Percentiles rank a stretch among this genome's conserved stretches.
Conservation (phyloP, 805 yeast genomes). For the Teunomyces panamensis region DNA sequence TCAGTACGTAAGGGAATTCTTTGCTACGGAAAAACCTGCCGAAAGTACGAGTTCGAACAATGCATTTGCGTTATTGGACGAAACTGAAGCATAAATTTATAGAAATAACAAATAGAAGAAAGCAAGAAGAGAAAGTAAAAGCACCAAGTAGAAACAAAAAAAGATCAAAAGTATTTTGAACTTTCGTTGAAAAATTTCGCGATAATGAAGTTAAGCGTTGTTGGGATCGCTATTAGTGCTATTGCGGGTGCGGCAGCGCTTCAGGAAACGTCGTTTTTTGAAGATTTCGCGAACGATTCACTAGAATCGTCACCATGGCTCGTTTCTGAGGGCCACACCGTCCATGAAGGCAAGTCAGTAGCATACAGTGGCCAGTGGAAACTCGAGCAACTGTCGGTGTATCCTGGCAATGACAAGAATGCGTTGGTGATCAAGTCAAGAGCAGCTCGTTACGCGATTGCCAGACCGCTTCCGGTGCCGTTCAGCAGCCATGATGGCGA, state of each 20-base stretch:
- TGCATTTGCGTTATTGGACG: conserved; percentile 38
- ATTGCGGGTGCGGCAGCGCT: conserved; percentile 12
- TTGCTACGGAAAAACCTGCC: conserved; percentile 9
- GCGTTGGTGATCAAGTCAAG: conserved; percentile 75
- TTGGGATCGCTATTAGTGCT: too few species aligned
- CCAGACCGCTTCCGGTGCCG: conserved; percentile 54
- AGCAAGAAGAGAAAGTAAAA: neutral
- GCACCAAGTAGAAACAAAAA: neutral
- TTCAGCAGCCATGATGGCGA: conserved; percentile 61
- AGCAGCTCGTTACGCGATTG: conserved; percentile 82
- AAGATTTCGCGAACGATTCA: conserved; percentile 48
- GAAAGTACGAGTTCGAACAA: conserved; percentile 11
- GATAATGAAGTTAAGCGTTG: too few species aligned
- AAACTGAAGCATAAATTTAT: conserved; percentile 27
- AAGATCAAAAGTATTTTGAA: neutral
- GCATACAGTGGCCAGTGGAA: conserved; percentile 75
- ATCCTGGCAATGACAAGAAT: conserved; percentile 66
- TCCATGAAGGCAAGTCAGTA: conserved; percentile 42
- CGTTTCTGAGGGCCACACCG: conserved; percentile 52
- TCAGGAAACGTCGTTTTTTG: conserved; percentile 52
- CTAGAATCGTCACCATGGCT: conserved; percentile 35
- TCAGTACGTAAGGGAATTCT: conserved; percentile 32
- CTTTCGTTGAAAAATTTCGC: neutral
- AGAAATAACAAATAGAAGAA: neutral
- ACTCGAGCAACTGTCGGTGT: conserved; percentile 53